Evolutionary conservation across 371 early-diverging fungal genomes (phyloP).

Genomic region (Phascolomyces articulosus): DNA sequence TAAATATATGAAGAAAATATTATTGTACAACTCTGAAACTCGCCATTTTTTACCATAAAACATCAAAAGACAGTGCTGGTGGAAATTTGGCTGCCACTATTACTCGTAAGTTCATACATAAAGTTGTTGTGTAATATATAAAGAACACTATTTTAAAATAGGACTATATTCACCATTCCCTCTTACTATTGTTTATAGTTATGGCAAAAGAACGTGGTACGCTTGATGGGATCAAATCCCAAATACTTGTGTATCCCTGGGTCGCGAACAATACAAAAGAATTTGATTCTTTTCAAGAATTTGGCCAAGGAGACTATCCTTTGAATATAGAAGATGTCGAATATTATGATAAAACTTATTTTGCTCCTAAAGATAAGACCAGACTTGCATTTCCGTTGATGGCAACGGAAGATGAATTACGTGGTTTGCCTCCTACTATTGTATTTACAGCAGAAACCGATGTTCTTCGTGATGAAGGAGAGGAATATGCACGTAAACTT

Average conservation of each 20-base stretch:
- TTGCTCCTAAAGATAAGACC: neutral
- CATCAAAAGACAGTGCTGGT: no score
- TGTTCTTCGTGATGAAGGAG: slow-evolving; percentile 24
- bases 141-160: no score
- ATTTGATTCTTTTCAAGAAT: slow-evolving; percentile 13
- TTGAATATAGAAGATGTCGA: slow-evolving; percentile 1
- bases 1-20: no score
- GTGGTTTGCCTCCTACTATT: slow-evolving; percentile 20
- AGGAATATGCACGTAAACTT: slow-evolving; percentile 18
- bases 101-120: neutral
- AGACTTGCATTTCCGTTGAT: slow-evolving; percentile 5
- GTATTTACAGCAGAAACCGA: slow-evolving; percentile 26
- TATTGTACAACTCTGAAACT: no score
- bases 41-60: no score
- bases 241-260: slow-evolving; percentile 19
- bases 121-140: no score
- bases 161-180: neutral
- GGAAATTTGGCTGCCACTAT: slow-evolving; percentile 21
- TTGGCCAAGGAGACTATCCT: slow-evolving; percentile 15
- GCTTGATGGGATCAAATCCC: slow-evolving; percentile 9
- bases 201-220: neutral
- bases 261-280: neutral
- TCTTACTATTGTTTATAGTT: neutral
- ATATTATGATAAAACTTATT: slow-evolving; percentile 3
- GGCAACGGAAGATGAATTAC: slow-evolving; percentile 20